Evolutionary conservation across 768 basidiomycete species (phyloP).

Genomic region (Astraeus odoratus): DNA sequence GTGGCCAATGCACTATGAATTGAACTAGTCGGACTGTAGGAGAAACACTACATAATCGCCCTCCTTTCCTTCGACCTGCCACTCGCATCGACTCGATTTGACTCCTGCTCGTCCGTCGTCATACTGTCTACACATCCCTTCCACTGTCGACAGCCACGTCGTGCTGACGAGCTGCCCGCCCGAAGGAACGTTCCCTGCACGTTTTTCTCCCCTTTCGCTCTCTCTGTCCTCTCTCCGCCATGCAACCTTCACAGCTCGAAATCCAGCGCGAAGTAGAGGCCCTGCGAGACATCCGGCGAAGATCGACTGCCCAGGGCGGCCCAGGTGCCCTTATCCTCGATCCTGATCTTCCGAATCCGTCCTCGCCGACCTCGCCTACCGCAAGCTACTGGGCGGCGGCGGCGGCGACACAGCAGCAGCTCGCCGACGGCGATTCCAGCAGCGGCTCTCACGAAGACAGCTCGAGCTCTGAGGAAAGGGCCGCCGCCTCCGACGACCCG

Average conservation of each 20-base stretch:
- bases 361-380: conserved; percentile 54
- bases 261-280: conserved; percentile 85
- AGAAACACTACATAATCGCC: no score
- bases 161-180: conserved; percentile 6
- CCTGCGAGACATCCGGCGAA: conserved; percentile 73
- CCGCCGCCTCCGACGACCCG: conserved; percentile 57
- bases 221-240: conserved; percentile 16
- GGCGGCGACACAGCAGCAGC: conserved; percentile 28
- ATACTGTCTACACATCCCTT: conserved; percentile 1
- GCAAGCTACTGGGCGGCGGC: conserved; percentile 42
- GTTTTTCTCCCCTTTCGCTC: conserved; percentile 6
- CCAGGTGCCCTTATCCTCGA: conserved; percentile 83
- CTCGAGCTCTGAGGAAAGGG: conserved; percentile 30
- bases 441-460: conserved; percentile 35
- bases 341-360: conserved; percentile 81
- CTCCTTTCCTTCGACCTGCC: no score
- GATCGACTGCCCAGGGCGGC: conserved; percentile 66
- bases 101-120: background rate
- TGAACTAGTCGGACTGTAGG: no score
- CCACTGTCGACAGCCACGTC: conserved; percentile 6
- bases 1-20: no score
- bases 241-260: conserved; percentile 80
- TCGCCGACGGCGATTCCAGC: conserved; percentile 39
- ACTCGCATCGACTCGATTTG: conserved; percentile 1
- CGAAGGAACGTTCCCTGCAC: conserved; percentile 10